Evolutionary conservation across 495 filamentous ascomycete genomes (phyloP).

Genomic region (Aspergillus hancockii): DNA sequence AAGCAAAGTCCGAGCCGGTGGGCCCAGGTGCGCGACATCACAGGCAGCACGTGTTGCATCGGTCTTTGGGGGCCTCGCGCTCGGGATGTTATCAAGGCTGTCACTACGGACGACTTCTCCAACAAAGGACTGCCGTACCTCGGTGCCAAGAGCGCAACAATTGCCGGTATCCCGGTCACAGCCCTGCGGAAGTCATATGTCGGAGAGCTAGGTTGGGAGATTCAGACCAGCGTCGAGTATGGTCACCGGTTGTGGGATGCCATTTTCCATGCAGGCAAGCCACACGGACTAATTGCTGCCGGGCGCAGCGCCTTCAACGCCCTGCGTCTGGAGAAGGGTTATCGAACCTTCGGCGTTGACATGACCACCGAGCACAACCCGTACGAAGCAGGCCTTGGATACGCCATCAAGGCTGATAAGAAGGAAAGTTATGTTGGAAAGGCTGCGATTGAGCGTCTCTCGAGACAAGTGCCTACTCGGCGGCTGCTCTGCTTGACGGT

Average conservation of each 20-base stretch:
- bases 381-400: constrained; percentile 45
- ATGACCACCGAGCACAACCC: constrained; percentile 52
- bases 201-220: constrained; percentile 53
- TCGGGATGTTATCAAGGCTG: constrained; percentile 32
- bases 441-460: constrained; percentile 31
- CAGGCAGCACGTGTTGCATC: constrained; percentile 50
- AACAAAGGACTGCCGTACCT: constrained; percentile 42
- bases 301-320: constrained; percentile 51
- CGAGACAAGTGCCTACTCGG: constrained; percentile 24
- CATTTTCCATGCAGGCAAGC: constrained; percentile 44
- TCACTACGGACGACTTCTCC: constrained; percentile 42
- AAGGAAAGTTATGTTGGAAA: constrained; percentile 44
- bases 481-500: constrained; percentile 43
- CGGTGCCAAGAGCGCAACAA: constrained; percentile 32
- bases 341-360: constrained; percentile 43
- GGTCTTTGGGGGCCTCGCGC: constrained; percentile 54
- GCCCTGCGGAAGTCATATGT: constrained; percentile 48
- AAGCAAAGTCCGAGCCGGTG: constrained; percentile 23
- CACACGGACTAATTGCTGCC: constrained; percentile 47
- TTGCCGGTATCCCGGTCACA: constrained; percentile 44
- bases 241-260: constrained; percentile 49
- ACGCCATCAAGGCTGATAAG: constrained; percentile 34
- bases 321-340: constrained; percentile 50
- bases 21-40: constrained; percentile 49
- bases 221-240: constrained; percentile 48